Base-by-base conservation (phyloP, 768 basidiomycete species). In the Rhizopogon sp. region DNA sequence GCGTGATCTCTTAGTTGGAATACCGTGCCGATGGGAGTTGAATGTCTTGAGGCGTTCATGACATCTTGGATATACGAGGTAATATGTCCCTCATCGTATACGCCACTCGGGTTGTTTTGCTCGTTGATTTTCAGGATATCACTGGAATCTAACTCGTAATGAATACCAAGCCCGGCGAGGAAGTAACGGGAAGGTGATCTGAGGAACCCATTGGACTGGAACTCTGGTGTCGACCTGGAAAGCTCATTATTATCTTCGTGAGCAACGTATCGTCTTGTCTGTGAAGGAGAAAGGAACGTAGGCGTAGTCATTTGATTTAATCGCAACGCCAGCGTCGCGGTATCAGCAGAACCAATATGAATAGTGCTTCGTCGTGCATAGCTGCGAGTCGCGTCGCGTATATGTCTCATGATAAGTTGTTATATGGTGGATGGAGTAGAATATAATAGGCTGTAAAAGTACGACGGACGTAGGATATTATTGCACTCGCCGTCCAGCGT, bases 291-390 rank as follows among this genome's bases (percentile, higher is more conserved):
- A 68, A 71, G 57, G 66, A 71, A 64, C 8, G 68, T 68, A 41
- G 64, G 60, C 7, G 55, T 64, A 56, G 60, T 31, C 47, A 56
- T 14, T 28, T 22, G 49, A 17, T 50, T 3, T 28, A 58, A 57
- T 56, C 60, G 70, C 70, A 61, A 45, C 66, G 68, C 68, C 68
- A 62, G 68, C 68, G 70, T 45, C 63, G 68, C 63, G 56, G 58
- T 16, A 43, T 43, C 44, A 59, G 52, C 41, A 56, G 64, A 56
- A 17, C 44, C 42, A 42, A 41, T 54, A 37, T 39, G 37, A n/a
- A 44, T 56, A 50, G 54, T 46, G 39, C 13, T 37, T 47, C 47
- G 29, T 22, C 43, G 25, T 20, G 57, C 58, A 57, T 63, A 61
- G 55, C 52, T 64, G 43, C 56, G 57, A 39, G 66, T 67, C 13